Base-by-base conservation (phyloP, 2,329 filamentous ascomycete species). In the Colletotrichum somersetense region DNA sequence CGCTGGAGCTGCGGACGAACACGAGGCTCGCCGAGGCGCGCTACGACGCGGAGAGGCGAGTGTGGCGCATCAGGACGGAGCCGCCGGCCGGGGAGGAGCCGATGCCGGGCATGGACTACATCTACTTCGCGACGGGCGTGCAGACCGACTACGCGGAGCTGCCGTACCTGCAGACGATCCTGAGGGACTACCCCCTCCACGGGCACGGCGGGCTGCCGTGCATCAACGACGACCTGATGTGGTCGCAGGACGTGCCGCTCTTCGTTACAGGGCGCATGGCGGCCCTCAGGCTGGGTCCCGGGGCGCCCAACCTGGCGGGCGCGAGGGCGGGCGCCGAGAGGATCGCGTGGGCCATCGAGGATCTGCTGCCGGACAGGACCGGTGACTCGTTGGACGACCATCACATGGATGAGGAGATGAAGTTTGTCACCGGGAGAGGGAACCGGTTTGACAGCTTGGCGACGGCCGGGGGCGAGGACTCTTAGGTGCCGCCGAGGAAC, bases 41-140 rank as follows among this genome's bases (percentile, higher is more conserved):
- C 2, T 91, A 90, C 78, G 83, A 90, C 58, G 71, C 82, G 0
- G 74, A 74, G 0, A 82, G 85, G n/a, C 76, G 74, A 2, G 73
- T 72, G 4, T 86, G 85, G 81, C 75, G 77, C 0, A 80, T 92
- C 26, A 78, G 83, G 50, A 89, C 89, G 0, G 82, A 87, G 4
- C 89, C 91, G 0, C 89, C 91, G 0, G 81, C 85, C 0, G 83
- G 89, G 18, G 81, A 81, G 18, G 81, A 81, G 0, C 77, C 80
- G 3, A 78, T 92, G 14, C 90, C 91, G 0, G 79, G 82, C 0
- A 86, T 91, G 59, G 85, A 95, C 78, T 92, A 92, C 80, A 89
- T 95, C 74, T 92, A 93, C 80, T 93, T 92, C 76, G 92, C 93
- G 18, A 96, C 93, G 0, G 93, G 93, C 0, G 88, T 93, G 50